A percentile compares a stretch with the other conserved stretches of the same genome.
These are phyloP conservation scores for Setaria viridis DNA, from an alignment of 202 grass and related monocot species.

Conservation along the genomic window DNA sequence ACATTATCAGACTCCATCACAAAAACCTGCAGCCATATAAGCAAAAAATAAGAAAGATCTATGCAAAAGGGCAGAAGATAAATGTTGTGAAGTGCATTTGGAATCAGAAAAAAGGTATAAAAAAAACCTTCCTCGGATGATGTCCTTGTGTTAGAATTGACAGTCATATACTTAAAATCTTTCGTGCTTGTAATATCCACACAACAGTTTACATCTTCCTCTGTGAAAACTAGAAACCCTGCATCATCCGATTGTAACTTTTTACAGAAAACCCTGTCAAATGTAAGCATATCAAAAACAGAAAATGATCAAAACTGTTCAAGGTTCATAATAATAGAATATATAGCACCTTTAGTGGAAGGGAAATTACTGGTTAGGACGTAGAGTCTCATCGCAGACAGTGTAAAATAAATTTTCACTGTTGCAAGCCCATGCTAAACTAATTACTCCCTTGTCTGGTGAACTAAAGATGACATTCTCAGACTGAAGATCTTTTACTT, in stretches of 20 bases:
- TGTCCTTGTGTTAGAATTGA: constrained; percentile 94
- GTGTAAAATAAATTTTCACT: constrained; percentile 79
- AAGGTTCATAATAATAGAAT: constrained; percentile 24
- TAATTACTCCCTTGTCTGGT: constrained; percentile 72
- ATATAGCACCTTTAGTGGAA: constrained; percentile 7
- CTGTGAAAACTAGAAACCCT: constrained; percentile 64
- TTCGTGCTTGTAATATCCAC: constrained; percentile 96
- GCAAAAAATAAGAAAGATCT: constrained; percentile 48
- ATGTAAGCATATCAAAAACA: constrained; percentile 37
- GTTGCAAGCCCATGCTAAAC: constrained; percentile 80
- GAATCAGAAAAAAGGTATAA: constrained; percentile 13
- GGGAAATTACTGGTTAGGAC: constrained; percentile 75
- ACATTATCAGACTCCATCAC: constrained; percentile 70
- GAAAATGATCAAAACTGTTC: not conserved
- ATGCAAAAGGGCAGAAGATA: constrained; percentile 26
- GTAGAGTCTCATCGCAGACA: constrained; percentile 79
- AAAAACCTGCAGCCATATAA: constrained; percentile 79
- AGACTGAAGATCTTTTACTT: constrained; percentile 82
- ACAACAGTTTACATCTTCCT: constrained; percentile 78
- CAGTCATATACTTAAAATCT: constrained; percentile 92
- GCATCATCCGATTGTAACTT: constrained; percentile 61
- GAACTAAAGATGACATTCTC: constrained; percentile 57
- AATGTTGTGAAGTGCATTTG: constrained; percentile 26
- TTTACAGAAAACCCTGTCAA: constrained; percentile 81
- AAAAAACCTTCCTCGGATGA: constrained; percentile 95